phyloP scores from a whole-genome alignment of 2,329 filamentous ascomycete species.

The Botrytis fabae region DNA sequence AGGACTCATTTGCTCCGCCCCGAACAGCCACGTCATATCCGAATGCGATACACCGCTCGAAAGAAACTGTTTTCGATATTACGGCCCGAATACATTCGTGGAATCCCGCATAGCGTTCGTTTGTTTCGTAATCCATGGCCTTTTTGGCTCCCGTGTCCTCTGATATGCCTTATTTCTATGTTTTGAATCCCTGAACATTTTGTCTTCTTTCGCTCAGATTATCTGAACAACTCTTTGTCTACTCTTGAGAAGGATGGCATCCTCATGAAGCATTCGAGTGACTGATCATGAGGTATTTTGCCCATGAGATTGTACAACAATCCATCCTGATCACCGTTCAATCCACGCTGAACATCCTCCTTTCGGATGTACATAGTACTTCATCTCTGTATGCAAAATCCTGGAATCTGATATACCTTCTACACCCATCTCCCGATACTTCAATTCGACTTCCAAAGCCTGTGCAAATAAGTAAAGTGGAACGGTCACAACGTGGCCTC shows the following conservation, averaged over 20 bases:
- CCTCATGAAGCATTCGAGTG: not conserved
- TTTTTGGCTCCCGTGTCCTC: not conserved
- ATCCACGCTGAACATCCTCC: too few relatives aligned
- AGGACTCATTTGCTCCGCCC: not conserved
- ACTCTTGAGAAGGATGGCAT: accelerated
- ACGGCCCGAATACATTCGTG: not conserved
- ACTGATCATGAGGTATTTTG: not conserved
- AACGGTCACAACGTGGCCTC: too few relatives aligned
- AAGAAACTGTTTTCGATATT: not conserved
- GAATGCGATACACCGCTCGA: not conserved
- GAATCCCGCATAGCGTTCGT: not conserved
- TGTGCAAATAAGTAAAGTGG: not conserved
- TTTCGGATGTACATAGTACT: not conserved
- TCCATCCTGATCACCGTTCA: not conserved
- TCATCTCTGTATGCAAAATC: not conserved
- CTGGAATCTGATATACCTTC: not conserved
- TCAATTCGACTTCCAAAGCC: not conserved
- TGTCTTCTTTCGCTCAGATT: not conserved
- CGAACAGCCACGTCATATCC: not conserved
- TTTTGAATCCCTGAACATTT: not conserved
- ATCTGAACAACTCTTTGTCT: not conserved
- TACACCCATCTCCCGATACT: not conserved
- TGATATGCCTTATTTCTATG: not conserved
- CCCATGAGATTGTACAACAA: not conserved
- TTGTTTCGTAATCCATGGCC: not conserved